Evolutionary conservation across 1,139 yeast genomes (phyloP).

Genomic region (Blastobotrys persicus): DNA sequence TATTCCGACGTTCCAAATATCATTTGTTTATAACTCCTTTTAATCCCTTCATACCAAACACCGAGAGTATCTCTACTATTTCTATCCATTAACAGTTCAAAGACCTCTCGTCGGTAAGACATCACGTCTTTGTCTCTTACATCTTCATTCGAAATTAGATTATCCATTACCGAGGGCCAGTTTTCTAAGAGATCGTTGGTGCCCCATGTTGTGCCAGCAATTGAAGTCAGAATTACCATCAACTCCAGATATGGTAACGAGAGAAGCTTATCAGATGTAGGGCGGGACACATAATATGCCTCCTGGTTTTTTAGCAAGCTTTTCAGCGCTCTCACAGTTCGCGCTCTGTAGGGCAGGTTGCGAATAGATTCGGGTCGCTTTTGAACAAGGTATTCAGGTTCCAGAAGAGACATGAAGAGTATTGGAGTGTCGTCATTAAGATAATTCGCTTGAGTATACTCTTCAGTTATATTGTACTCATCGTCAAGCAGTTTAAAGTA

Average conservation of each 20-base stretch:
- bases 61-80: conserved; percentile 21
- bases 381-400: conserved; percentile 24
- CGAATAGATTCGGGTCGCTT: conserved; percentile 17
- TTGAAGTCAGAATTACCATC: conserved; percentile 22
- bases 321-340: conserved; percentile 22
- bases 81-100: conserved; percentile 24
- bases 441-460: conserved; percentile 3
- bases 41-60: conserved; percentile 27
- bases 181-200: conserved; percentile 21
- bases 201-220: conserved; percentile 27
- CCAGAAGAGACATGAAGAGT: conserved; percentile 21
- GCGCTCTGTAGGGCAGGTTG: conserved; percentile 18
- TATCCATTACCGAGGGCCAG: conserved; percentile 32
- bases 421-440: conserved; percentile 15
- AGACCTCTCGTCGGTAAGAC: conserved; percentile 25
- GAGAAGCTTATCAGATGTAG: conserved; percentile 21
- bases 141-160: conserved; percentile 23
- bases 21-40: conserved; percentile 23
- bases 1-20: conserved; percentile 20
- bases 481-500: conserved; percentile 25
- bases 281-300: conserved; percentile 18
- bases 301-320: conserved; percentile 17
- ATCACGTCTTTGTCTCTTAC: conserved; percentile 25
- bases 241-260: conserved; percentile 26
- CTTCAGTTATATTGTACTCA: conserved; percentile 18